Percentiles rank a stretch among this genome's conserved stretches.
These are phyloP conservation scores for Phylloporus sp. DNA, from an alignment of 768 basidiomycete species.

Conservation along the genomic window DNA sequence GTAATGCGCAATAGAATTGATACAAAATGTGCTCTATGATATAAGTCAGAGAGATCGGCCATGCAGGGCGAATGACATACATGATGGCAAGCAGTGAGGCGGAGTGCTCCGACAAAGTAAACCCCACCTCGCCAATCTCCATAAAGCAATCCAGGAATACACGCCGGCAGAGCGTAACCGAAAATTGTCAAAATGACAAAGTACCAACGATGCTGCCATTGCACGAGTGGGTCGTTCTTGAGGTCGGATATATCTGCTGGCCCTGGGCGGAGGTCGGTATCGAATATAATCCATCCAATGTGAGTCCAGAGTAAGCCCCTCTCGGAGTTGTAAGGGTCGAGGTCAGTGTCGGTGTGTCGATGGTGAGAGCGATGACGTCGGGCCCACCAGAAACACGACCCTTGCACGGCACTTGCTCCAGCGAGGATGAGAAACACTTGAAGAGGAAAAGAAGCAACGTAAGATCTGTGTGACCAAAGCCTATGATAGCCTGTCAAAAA, in stretches of 20 bases:
- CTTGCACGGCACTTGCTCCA: slow-evolving; percentile 81
- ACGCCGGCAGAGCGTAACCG: slow-evolving; percentile 66
- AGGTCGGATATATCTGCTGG: slow-evolving; percentile 71
- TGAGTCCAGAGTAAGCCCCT: slow-evolving; percentile 79
- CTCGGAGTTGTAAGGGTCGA: slow-evolving; percentile 80
- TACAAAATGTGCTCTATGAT: slow-evolving; percentile 74
- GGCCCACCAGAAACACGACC: slow-evolving; percentile 87
- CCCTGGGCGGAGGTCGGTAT: slow-evolving; percentile 68
- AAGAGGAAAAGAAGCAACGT: slow-evolving; percentile 69
- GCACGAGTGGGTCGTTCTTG: slow-evolving; percentile 61
- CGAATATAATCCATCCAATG: slow-evolving; percentile 82
- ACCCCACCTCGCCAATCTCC: slow-evolving; percentile 75
- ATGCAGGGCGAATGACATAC: slow-evolving; percentile 39
- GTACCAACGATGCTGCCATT: slow-evolving; percentile 78
- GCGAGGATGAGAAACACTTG: slow-evolving; percentile 68
- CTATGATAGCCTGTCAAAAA: slow-evolving; percentile 65
- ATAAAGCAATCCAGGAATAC: slow-evolving; percentile 69
- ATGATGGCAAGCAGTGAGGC: slow-evolving; percentile 78
- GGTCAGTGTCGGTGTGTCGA: slow-evolving; percentile 80
- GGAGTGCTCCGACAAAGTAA: slow-evolving; percentile 68
- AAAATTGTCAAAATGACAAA: slow-evolving; percentile 57
- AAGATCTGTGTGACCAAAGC: slow-evolving; percentile 82
- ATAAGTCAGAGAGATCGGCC: background rate
- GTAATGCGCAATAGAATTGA: slow-evolving; percentile 87
- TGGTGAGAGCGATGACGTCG: slow-evolving; percentile 81